Percentiles rank a stretch among this genome's conserved stretches.
phyloP scores from a whole-genome alignment of 768 basidiomycete genomes.

The Tricholoma saponaceum region DNA sequence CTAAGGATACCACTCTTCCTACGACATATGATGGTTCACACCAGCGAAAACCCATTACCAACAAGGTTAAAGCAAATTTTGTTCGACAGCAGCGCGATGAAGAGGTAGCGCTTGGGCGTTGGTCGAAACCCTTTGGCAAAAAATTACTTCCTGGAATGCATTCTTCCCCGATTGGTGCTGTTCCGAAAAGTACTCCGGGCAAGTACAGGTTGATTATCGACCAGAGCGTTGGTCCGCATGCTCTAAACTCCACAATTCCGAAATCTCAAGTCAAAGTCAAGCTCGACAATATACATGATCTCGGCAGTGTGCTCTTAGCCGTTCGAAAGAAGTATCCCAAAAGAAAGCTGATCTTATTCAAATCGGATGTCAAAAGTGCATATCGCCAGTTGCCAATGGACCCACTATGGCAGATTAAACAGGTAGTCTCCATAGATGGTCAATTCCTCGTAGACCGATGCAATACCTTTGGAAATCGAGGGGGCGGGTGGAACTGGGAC shows the following conservation, averaged over 20 bases:
- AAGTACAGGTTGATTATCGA: conserved; percentile 35
- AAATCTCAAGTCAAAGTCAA: conserved; percentile 2
- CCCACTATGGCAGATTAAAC: conserved; percentile 26
- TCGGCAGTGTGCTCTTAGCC: conserved; percentile 20
- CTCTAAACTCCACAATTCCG: conserved; percentile 32
- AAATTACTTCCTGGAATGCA: conserved; percentile 42
- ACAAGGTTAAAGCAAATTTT: conserved; percentile 13
- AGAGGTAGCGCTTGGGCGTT: conserved; percentile 20
- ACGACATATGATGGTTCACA: conserved; percentile 14
- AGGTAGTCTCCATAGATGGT: conserved; percentile 15
- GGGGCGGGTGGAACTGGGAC: not conserved
- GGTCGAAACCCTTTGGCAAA: conserved; percentile 27
- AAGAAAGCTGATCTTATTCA: conserved; percentile 22
- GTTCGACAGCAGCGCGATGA: conserved; percentile 20
- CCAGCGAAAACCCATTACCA: not conserved
- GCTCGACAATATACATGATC: conserved; percentile 17
- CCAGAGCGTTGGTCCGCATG: conserved; percentile 27
- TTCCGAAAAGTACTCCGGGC: conserved; percentile 29
- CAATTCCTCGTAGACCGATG: not conserved
- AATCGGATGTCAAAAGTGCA: conserved; percentile 33
- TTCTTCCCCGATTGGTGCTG: conserved; percentile 29
- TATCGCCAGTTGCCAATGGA: conserved; percentile 29
- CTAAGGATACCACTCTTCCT: not conserved
- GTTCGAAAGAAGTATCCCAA: conserved; percentile 5
- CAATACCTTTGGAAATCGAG: not conserved